A percentile compares a stretch with the other conserved stretches of the same genome.
These are phyloP conservation scores for Tulasnella sp. DNA, from an alignment of 768 basidiomycete genomes.

Conservation along the genomic window DNA sequence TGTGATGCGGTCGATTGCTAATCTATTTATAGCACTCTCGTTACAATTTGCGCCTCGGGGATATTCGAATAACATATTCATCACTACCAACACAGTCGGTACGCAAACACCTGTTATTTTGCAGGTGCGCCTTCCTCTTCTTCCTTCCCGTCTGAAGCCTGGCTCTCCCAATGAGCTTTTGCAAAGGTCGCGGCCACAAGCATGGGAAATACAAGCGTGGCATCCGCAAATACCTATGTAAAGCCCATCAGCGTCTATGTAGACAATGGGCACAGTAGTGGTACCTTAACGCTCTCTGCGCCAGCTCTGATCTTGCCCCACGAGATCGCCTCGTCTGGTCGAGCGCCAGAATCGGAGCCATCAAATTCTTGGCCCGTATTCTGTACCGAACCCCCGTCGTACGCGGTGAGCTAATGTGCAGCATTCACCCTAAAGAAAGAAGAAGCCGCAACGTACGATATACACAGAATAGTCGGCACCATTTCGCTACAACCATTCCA, in stretches of 20 bases:
- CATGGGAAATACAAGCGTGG: constrained; percentile 90
- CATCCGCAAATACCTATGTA: constrained; percentile 76
- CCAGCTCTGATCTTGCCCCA: constrained; percentile 97
- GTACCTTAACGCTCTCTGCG: constrained; percentile 72
- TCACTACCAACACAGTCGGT: no score
- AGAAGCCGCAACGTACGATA: constrained; percentile 52
- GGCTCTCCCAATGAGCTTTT: not conserved
- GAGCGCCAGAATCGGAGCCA: constrained; percentile 92
- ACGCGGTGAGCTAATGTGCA: not conserved
- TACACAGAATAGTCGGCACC: constrained; percentile 97
- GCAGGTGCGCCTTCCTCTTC: no score
- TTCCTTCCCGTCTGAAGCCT: no score
- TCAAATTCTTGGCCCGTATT: constrained; percentile 99
- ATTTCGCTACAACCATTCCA: constrained; percentile 54
- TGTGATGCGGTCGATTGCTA: no score
- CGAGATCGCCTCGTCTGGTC: constrained; percentile 94
- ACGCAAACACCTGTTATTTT: no score
- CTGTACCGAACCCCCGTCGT: constrained; percentile 30
- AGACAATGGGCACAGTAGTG: constrained; percentile 40
- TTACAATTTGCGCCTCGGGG: no score
- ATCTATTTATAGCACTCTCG: no score
- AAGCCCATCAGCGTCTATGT: constrained; percentile 62
- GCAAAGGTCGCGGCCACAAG: constrained; percentile 93
- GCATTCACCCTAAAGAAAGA: not conserved
- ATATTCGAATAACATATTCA: no score